These are phyloP conservation scores for Citrus australasica DNA, from an alignment of 345 rosid species.

Conservation along the genomic window DNA sequence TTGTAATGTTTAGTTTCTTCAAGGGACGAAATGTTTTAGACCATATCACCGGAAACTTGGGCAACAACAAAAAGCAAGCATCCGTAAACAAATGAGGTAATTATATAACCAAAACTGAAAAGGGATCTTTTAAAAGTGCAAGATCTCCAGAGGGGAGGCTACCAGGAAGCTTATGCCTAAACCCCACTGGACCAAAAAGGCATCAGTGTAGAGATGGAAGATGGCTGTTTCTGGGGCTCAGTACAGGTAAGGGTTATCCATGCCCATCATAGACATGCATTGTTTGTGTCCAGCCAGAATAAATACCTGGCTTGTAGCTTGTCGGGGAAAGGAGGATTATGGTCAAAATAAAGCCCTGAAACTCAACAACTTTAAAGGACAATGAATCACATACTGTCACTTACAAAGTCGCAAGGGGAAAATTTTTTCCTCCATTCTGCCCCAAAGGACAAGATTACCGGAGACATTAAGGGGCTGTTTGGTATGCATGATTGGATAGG, in stretches of 20 bases:
- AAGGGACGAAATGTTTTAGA: background rate
- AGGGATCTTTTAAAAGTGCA: background rate
- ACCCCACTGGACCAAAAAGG: background rate
- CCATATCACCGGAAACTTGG: background rate
- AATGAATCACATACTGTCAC: too few species aligned
- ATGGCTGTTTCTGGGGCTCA: too few species aligned
- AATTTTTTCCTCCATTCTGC: too few species aligned
- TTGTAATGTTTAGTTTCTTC: background rate
- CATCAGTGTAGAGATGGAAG: background rate
- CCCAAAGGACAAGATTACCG: too few species aligned
- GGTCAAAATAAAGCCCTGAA: too few species aligned
- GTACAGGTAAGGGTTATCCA: background rate
- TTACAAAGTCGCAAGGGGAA: too few species aligned
- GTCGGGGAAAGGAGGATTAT: background rate
- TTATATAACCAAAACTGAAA: background rate
- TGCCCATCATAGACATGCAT: background rate
- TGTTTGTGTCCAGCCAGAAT: background rate
- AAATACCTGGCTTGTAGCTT: background rate
- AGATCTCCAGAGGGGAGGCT: background rate
- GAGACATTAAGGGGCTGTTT: too few species aligned
- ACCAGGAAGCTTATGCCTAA: background rate
- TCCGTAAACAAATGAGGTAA: background rate
- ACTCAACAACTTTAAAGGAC: too few species aligned
- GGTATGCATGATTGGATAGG: too few species aligned
- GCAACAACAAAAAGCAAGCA: background rate